Evolutionary conservation across 2,329 filamentous ascomycete species (phyloP).

Genomic region (Aaosphaeria pasadenensis): DNA sequence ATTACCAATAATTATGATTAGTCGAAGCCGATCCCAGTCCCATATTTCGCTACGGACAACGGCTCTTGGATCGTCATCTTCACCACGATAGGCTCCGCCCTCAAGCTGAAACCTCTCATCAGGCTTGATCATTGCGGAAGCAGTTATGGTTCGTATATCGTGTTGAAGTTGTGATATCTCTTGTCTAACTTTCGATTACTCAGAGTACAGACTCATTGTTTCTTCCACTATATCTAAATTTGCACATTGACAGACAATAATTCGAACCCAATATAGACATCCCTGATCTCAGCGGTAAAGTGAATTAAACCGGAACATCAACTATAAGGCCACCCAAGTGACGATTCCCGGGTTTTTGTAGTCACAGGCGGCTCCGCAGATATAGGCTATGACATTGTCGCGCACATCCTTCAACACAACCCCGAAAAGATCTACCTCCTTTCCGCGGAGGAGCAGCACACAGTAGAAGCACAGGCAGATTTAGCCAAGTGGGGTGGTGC

Average conservation of each 20-base stretch:
- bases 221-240: too few species aligned
- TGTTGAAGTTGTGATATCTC: too few species aligned
- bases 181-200: too few species aligned
- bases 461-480: slow-evolving; percentile 43
- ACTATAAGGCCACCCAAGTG: neutral
- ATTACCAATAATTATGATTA: too few species aligned
- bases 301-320: neutral
- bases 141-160: too few species aligned
- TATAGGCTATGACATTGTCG: slow-evolving; percentile 51
- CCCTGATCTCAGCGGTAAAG: neutral
- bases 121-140: too few species aligned
- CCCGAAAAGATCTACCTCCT: slow-evolving; percentile 48
- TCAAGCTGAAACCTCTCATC: too few species aligned
- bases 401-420: slow-evolving; percentile 53
- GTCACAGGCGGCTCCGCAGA: slow-evolving; percentile 51
- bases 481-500: slow-evolving; percentile 45
- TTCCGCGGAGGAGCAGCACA: slow-evolving; percentile 49
- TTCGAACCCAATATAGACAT: neutral
- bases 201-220: too few species aligned
- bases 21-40: too few species aligned
- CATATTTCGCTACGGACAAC: too few species aligned
- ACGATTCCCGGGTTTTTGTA: slow-evolving; percentile 38
- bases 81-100: too few species aligned
- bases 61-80: too few species aligned
- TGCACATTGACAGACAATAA: neutral